Percentiles rank a stretch among this genome's conserved stretches.
These are phyloP conservation scores for Ballota nigra DNA, from an alignment of 257 asterid genomes.

Conservation along the genomic window DNA sequence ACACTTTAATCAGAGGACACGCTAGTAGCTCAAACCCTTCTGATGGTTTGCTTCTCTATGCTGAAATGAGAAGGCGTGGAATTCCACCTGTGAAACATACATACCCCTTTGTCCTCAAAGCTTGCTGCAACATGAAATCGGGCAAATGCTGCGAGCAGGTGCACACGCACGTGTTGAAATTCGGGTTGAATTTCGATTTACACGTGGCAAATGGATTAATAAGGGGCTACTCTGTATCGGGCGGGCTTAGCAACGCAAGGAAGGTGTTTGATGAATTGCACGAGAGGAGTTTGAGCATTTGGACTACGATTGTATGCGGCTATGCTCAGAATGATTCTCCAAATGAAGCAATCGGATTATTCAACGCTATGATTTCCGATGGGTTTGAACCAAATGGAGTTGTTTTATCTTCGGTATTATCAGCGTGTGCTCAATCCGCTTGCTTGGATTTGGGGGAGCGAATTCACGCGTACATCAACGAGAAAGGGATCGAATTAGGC, in stretches of 20 bases:
- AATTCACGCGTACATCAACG: slow-evolving; percentile 50
- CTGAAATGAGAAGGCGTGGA: slow-evolving; percentile 49
- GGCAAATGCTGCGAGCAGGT: slow-evolving; percentile 44
- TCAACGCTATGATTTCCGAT: slow-evolving; percentile 44
- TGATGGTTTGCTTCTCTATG: slow-evolving; percentile 41
- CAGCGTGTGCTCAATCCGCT: slow-evolving; percentile 82
- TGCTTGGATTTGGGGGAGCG: slow-evolving; percentile 71
- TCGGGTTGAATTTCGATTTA: slow-evolving; percentile 57
- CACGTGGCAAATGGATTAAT: slow-evolving; percentile 65
- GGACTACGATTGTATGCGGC: slow-evolving; percentile 87
- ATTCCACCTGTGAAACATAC: slow-evolving; percentile 72
- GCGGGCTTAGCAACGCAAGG: slow-evolving; percentile 41
- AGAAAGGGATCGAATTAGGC: slow-evolving; percentile 46
- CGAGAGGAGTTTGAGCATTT: slow-evolving; percentile 47
- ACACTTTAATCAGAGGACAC: slow-evolving; percentile 73
- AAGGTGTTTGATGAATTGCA: slow-evolving; percentile 63
- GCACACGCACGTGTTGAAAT: slow-evolving; percentile 53
- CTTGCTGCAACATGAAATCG: slow-evolving; percentile 42
- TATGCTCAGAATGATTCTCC: slow-evolving; percentile 63
- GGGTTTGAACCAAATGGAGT: slow-evolving; percentile 63
- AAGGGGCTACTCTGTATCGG: slow-evolving; percentile 56
- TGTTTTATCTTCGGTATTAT: slow-evolving; percentile 61
- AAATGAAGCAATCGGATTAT: slow-evolving; percentile 52
- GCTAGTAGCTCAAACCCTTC: slow-evolving; percentile 45
- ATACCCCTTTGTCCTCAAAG: slow-evolving; percentile 76